Evolutionary conservation across 1,284 basidiomycete species (phyloP).

Genomic region (Moniliella sp.): DNA sequence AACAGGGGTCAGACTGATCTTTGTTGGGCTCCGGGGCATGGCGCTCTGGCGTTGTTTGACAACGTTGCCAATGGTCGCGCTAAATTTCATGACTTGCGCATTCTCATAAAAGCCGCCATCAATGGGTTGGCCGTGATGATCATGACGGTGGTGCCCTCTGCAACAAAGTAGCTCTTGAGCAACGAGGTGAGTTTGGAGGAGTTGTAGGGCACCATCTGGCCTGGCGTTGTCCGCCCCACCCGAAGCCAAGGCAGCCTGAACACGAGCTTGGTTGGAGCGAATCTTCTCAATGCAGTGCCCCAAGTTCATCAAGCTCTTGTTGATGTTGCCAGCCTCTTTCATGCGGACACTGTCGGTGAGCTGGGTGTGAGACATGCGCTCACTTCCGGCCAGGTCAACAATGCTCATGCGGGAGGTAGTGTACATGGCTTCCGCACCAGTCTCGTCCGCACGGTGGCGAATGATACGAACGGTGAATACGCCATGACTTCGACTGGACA

Average conservation of each 20-base stretch:
- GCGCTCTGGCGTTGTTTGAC: conserved; percentile 42
- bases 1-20: background rate
- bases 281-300: conserved; percentile 92
- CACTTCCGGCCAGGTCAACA: conserved; percentile 87
- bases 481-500: conserved; percentile 73
- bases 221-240: conserved; percentile 2
- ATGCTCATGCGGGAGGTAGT: conserved; percentile 68
- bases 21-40: background rate
- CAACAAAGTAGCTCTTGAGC: conserved; percentile 82
- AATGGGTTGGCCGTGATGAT: conserved; percentile 93
- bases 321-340: conserved; percentile 91
- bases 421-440: conserved; percentile 5
- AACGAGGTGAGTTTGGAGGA: conserved; percentile 89
- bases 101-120: conserved; percentile 96
- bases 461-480: conserved; percentile 85
- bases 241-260: too few species aligned
- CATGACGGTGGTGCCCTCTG: conserved; percentile 49
- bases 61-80: conserved; percentile 73
- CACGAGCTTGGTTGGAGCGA: conserved; percentile 59
- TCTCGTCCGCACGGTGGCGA: conserved; percentile 57
- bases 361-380: conserved; percentile 75
- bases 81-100: conserved; percentile 91
- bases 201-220: conserved; percentile 76
- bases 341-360: conserved; percentile 45
- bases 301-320: conserved; percentile 88